Conservation (phyloP, 208 protist genomes). For the Wallacemonas collosoma region DNA sequence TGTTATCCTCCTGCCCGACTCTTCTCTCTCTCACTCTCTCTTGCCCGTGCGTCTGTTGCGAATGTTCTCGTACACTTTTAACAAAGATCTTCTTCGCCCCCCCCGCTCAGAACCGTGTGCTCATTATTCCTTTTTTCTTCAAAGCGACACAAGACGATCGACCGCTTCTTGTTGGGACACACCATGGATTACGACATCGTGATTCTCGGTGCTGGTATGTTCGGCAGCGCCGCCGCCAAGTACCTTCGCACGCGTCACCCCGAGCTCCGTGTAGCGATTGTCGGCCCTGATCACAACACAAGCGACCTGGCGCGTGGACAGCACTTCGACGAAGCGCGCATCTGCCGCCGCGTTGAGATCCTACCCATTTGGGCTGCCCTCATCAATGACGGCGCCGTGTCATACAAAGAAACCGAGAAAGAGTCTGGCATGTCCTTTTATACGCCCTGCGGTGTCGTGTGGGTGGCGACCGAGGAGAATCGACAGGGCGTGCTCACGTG, state of each 20-base stretch:
- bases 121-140: too few species aligned
- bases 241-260: conserved; percentile 20
- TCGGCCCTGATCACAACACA: conserved; percentile 24
- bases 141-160: too few species aligned
- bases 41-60: too few species aligned
- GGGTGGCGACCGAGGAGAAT: conserved; percentile 16
- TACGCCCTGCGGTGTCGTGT: conserved; percentile 23
- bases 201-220: conserved; percentile 30
- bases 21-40: too few species aligned
- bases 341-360: conserved; percentile 28
- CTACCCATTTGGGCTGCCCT: conserved; percentile 15
- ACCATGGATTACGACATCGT: conserved; percentile 25
- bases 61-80: too few species aligned
- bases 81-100: too few species aligned
- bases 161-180: not conserved
- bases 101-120: too few species aligned
- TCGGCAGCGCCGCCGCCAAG: conserved; percentile 27
- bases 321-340: conserved; percentile 35
- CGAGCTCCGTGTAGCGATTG: conserved; percentile 17
- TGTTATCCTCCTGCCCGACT: too few species aligned
- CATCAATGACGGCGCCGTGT: conserved; percentile 22
- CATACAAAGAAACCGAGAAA: conserved; percentile 25
- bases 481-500: conserved; percentile 5
- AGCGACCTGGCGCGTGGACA: conserved; percentile 24
- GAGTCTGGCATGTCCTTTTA: conserved; percentile 25